phyloP scores from a whole-genome alignment of 176 grass and related monocot genomes.

The Rhipidocladum racemiflorum region DNA sequence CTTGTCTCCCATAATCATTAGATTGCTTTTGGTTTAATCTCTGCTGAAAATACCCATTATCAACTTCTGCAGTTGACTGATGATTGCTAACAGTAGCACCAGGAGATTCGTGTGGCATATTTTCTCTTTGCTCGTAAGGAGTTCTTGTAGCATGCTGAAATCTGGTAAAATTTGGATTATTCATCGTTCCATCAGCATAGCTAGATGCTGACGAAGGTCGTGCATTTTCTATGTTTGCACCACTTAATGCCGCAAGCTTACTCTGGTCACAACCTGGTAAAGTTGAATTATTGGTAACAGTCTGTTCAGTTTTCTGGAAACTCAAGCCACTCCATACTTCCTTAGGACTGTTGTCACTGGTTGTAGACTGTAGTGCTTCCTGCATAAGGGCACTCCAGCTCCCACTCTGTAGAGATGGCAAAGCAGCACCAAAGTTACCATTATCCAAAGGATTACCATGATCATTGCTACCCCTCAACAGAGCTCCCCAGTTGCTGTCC shows the following conservation, averaged over 20 bases:
- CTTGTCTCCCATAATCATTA: slow-evolving; percentile 50
- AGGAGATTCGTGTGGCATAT: slow-evolving; percentile 36
- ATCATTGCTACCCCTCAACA: slow-evolving; percentile 57
- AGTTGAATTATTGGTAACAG: slow-evolving; percentile 34
- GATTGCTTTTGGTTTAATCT: slow-evolving; percentile 60
- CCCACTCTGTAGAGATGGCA: slow-evolving; percentile 73
- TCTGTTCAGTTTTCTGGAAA: slow-evolving; percentile 63
- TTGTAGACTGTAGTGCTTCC: slow-evolving; percentile 76
- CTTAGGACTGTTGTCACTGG: slow-evolving; percentile 70
- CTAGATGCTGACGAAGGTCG: slow-evolving; percentile 33
- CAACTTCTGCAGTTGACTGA: slow-evolving; percentile 44
- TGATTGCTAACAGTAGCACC: slow-evolving; percentile 37
- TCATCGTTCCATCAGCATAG: slow-evolving; percentile 46
- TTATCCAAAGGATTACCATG: slow-evolving; percentile 52
- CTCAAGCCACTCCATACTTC: slow-evolving; percentile 80
- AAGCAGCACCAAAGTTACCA: slow-evolving; percentile 55
- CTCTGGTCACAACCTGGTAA: slow-evolving; percentile 32
- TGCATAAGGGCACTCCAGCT: slow-evolving; percentile 99
- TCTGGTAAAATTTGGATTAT: slow-evolving; percentile 44
- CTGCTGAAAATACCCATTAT: slow-evolving; percentile 49
- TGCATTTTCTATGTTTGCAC: slow-evolving; percentile 37
- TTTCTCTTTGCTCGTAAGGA: slow-evolving; percentile 47
- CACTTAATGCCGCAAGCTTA: slow-evolving; percentile 42
- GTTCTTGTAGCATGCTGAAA: slow-evolving; percentile 57
- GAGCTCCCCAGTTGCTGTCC: slow-evolving; percentile 71